Evolutionary conservation across 2,329 filamentous ascomycete genomes (phyloP), one percentile per base, ranked within the genome.

Genomic region (Paraphoma chrysanthemicola): DNA sequence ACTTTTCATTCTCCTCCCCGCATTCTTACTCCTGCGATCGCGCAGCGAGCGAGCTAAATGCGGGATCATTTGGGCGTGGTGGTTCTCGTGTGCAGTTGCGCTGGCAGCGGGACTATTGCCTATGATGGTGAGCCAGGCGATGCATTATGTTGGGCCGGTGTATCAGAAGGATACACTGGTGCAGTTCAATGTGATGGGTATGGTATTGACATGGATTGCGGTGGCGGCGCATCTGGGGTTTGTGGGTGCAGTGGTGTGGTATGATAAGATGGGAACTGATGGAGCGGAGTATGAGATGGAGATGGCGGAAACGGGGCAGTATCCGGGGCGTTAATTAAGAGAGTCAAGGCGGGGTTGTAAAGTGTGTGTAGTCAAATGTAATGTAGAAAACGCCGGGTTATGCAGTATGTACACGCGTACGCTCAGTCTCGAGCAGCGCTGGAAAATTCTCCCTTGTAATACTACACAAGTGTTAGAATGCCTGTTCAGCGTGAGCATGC

Each of bases 371-470:
- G 4, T 23, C 5, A 18, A 23, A 44, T 36, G 33, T 36, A 10
- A 3, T 14, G 33, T 10, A 3, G 33, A 14, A 36, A 36, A 66
- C 60, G 60, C 63, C 56, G 10, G 29, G 42, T 38, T 11, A 60
- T 63, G 60, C 60, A 59, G 51, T 50, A 45, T 44, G 36, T 36
- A 12, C 28, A 28, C 11, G 16, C 6, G 17, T n/a, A 16, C 29
- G 10, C 31, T 60, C 55, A 70, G 38, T 66, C 60, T 31, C 63
- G 63, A 11, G 58, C 62, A 44, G 69, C 62, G 31, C 56, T 69
- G n/a, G 63, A 69, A 38, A 73, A 69, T 50, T 70, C 67, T 28
- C 42, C 53, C 51, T 71, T 53, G 39, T 73, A 73, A 44, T 71
- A 71, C 70, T 74, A 36, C 11, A 29, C 8, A 7, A 12, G 8